Evolutionary conservation across 805 yeast genomes (phyloP).

Genomic region (Zygoascus biomembranicola): DNA sequence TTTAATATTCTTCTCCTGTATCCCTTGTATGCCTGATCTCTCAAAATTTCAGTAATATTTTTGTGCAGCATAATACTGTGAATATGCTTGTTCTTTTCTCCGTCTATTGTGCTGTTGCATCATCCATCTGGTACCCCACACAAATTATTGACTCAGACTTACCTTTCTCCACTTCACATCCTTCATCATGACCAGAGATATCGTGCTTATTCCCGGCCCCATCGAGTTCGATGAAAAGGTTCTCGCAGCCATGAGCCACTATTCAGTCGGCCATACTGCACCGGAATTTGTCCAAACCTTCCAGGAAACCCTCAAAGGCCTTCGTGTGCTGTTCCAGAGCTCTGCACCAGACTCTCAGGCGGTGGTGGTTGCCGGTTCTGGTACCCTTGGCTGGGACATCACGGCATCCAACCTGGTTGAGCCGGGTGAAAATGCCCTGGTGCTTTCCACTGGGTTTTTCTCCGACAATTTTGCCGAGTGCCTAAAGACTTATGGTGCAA

Average conservation of each 20-base stretch:
- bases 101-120: too few species aligned
- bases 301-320: conserved; percentile 55
- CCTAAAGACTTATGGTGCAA: conserved; percentile 60
- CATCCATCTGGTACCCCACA: background rate
- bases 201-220: conserved; percentile 63
- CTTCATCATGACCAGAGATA: background rate
- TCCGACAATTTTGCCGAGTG: conserved; percentile 76
- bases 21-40: too few species aligned
- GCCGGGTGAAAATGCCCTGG: conserved; percentile 62
- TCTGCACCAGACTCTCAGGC: conserved; percentile 64
- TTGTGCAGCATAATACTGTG: too few species aligned
- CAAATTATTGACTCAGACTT: background rate
- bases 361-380: conserved; percentile 78
- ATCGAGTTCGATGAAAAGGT: conserved; percentile 77
- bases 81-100: too few species aligned
- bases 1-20: too few species aligned
- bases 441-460: conserved; percentile 83
- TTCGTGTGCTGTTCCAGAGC: conserved; percentile 69
- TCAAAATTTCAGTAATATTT: too few species aligned
- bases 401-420: conserved; percentile 67
- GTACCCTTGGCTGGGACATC: conserved; percentile 93
- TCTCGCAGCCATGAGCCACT: conserved; percentile 69
- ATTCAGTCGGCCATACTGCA: conserved; percentile 83
- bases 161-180: background rate
- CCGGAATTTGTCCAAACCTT: conserved; percentile 74